These are phyloP conservation scores for Arthrobotrys entomopaga DNA, from an alignment of 2,329 filamentous ascomycete species.

Conservation along the genomic window DNA sequence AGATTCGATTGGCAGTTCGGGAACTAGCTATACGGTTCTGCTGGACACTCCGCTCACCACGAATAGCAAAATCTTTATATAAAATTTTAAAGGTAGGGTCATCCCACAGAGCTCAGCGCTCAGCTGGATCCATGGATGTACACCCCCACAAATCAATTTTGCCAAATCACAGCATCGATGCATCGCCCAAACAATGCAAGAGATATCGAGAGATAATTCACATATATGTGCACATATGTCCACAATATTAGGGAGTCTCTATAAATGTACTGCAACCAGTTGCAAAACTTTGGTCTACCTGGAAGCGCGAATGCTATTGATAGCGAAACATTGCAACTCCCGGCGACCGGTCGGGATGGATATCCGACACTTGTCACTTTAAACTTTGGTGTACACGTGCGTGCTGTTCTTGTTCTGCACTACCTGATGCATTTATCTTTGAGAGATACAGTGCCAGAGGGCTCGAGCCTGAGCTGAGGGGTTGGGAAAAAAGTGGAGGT, in stretches of 20 bases:
- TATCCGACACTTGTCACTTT: conserved; percentile 9
- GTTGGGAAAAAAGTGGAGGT: no score
- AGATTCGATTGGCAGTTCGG: not conserved
- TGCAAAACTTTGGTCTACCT: not conserved
- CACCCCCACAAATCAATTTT: no score
- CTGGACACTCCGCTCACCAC: not conserved
- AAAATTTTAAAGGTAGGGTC: not conserved
- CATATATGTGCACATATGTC: no score
- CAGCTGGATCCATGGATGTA: no score
- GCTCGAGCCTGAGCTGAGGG: no score
- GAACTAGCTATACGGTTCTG: not conserved
- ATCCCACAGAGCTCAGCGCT: no score
- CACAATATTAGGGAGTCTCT: not conserved
- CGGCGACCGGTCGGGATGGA: not conserved
- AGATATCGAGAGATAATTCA: not conserved
- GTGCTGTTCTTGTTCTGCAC: conserved; percentile 6
- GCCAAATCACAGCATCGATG: not conserved
- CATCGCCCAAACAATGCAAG: not conserved
- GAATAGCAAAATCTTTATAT: not conserved
- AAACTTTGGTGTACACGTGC: no score
- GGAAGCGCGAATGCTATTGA: not conserved
- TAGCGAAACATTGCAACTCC: not conserved
- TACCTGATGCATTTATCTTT: conserved; percentile 14
- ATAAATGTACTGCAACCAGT: not conserved
- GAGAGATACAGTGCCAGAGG: conserved; percentile 1